Conservation (phyloP, 1,284 basidiomycete genomes). For the Cerrena zonata region DNA sequence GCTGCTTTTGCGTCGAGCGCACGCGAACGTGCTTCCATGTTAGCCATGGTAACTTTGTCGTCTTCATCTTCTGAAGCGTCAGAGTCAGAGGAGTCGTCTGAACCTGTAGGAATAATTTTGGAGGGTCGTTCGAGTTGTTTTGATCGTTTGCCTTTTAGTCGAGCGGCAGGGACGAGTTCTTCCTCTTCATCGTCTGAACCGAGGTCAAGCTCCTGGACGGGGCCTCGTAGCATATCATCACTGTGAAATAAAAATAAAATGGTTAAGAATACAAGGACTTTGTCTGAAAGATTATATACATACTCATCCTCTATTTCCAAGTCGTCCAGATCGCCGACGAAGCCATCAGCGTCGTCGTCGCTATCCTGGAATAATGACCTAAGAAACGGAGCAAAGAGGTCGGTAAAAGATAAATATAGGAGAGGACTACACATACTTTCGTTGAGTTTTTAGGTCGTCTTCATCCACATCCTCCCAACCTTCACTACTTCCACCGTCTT, state of each 20-base stretch:
- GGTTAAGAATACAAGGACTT: conserved; percentile 8
- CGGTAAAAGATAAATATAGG: conserved; percentile 6
- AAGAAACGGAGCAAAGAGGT: too few relatives aligned
- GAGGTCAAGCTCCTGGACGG: conserved; percentile 63
- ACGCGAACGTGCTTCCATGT: conserved; percentile 72
- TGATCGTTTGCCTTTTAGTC: conserved; percentile 40
- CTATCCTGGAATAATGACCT: conserved; percentile 48
- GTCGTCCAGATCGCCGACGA: conserved; percentile 44
- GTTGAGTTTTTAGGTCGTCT: conserved; percentile 36
- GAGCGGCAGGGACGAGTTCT: conserved; percentile 26
- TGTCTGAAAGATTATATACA: conserved; percentile 6
- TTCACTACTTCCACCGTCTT: conserved; percentile 31
- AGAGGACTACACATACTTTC: conserved; percentile 35
- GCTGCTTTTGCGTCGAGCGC: conserved; percentile 63
- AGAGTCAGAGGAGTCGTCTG: conserved; percentile 39
- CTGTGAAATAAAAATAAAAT: conserved; percentile 14
- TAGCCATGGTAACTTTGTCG: conserved; percentile 63
- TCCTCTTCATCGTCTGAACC: conserved; percentile 51
- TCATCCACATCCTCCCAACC: conserved; percentile 65
- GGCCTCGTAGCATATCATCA: conserved; percentile 42
- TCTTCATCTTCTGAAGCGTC: conserved; percentile 45
- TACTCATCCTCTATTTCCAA: conserved; percentile 21
- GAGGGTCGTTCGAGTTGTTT: conserved; percentile 45
- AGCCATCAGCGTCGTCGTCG: conserved; percentile 42
- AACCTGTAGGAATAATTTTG: conserved; percentile 48